Conservation (phyloP, 2,329 filamentous ascomycete species). For the Purpureocillium takamizusanense region DNA sequence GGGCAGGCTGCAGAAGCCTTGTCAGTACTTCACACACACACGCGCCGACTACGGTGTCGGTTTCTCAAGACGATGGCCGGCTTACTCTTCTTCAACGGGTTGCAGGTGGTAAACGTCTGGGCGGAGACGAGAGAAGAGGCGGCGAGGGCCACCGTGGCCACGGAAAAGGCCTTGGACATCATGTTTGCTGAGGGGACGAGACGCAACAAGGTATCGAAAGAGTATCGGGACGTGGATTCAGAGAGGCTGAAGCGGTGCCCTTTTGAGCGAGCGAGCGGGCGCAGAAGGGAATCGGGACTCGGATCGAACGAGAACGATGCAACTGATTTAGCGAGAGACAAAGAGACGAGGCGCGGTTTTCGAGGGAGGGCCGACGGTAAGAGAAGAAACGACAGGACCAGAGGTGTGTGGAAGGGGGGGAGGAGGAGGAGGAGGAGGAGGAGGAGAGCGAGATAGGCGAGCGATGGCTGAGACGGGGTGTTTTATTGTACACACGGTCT, state of each 20-base stretch:
- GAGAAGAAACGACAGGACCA: not conserved
- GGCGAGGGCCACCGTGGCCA: conserved; percentile 38
- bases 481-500: no score
- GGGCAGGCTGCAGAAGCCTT: conserved; percentile 48
- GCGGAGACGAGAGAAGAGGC: conserved; percentile 39
- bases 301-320: no score
- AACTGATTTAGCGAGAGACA: no score
- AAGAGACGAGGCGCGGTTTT: no score
- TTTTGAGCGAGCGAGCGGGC: not conserved
- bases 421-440: no score
- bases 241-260: no score
- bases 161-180: conserved; percentile 36
- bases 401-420: not conserved
- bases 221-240: not conserved
- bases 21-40: no score
- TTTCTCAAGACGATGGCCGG: not conserved
- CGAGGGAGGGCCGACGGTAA: no score
- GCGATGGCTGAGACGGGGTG: no score
- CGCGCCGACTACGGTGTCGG: not conserved
- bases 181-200: conserved; percentile 13
- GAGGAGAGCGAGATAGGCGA: no score
- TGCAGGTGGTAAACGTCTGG: conserved; percentile 48
- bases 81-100: conserved; percentile 43
- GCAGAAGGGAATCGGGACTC: not conserved
- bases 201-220: not conserved